phyloP scores from a whole-genome alignment of 2,329 filamentous ascomycete species.

The Diaporthe aspalathi region DNA sequence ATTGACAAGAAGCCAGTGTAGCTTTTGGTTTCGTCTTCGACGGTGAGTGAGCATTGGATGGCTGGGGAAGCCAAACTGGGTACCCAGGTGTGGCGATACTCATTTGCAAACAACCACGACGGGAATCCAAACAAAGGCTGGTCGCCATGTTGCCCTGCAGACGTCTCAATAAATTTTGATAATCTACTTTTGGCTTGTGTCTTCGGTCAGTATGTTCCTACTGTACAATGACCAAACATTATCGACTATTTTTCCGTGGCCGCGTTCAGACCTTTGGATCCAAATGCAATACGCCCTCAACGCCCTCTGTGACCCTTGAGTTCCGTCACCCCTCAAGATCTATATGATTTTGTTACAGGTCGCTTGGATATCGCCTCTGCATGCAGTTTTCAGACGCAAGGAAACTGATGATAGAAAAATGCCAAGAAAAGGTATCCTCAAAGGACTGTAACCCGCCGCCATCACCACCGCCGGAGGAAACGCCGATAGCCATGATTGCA shows the following conservation, averaged over 20 bases:
- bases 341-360: constrained; percentile 37
- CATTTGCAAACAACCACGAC: not conserved
- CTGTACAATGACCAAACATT: constrained; percentile 36
- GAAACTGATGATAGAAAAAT: constrained; percentile 19
- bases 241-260: constrained; percentile 27
- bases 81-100: too few species aligned
- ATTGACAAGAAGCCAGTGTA: not conserved
- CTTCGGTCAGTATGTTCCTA: constrained; percentile 18
- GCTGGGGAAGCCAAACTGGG: not conserved
- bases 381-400: constrained; percentile 26
- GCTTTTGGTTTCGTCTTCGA: too few species aligned
- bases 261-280: not conserved
- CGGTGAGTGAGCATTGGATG: too few species aligned
- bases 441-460: constrained; percentile 23
- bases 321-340: constrained; percentile 18
- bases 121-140: not conserved
- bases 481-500: constrained; percentile 34
- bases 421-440: constrained; percentile 20
- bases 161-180: not conserved
- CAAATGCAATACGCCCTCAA: not conserved
- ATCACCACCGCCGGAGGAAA: constrained; percentile 7
- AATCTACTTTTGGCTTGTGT: constrained; percentile 11
- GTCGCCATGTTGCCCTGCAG: not conserved
- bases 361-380: constrained; percentile 24
- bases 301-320: constrained; percentile 18